Conservation (phyloP, 179 eudicot species). For the Silene vulgaris region DNA sequence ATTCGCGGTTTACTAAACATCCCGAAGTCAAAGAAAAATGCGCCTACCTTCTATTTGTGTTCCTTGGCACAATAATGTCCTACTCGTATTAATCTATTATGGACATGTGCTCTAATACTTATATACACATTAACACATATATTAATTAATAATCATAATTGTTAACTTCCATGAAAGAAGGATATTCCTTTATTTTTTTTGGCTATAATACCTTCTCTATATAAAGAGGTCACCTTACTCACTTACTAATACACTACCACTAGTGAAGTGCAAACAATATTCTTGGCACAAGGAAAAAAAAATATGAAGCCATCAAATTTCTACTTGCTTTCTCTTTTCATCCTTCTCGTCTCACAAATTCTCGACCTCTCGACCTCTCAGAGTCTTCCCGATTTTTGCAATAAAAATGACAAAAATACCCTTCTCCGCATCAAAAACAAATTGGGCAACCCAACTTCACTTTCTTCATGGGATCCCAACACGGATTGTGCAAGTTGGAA, state of each 20-base stretch:
- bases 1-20: too few relatives aligned
- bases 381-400: neutral
- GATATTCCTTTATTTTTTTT: too few relatives aligned
- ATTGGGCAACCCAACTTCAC: constrained; percentile 15
- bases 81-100: too few relatives aligned
- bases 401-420: constrained; percentile 8
- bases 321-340: neutral
- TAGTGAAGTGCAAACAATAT: neutral
- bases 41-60: too few relatives aligned
- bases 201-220: neutral
- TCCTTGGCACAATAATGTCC: too few relatives aligned
- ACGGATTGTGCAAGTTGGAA: constrained; percentile 12
- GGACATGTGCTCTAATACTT: too few relatives aligned
- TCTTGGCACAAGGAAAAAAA: neutral
- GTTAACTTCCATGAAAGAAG: too few relatives aligned
- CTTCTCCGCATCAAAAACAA: constrained; percentile 17
- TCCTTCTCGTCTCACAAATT: constrained; percentile 1
- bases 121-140: too few relatives aligned
- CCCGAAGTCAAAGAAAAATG: too few relatives aligned
- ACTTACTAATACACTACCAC: neutral
- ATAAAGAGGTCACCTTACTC: neutral
- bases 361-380: neutral
- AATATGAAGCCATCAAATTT: neutral
- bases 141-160: too few relatives aligned
- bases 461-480: constrained; percentile 17